These are phyloP conservation scores for Chlamydomonas sphaeroides DNA, from an alignment of 139 green algal genomes.

Conservation along the genomic window DNA sequence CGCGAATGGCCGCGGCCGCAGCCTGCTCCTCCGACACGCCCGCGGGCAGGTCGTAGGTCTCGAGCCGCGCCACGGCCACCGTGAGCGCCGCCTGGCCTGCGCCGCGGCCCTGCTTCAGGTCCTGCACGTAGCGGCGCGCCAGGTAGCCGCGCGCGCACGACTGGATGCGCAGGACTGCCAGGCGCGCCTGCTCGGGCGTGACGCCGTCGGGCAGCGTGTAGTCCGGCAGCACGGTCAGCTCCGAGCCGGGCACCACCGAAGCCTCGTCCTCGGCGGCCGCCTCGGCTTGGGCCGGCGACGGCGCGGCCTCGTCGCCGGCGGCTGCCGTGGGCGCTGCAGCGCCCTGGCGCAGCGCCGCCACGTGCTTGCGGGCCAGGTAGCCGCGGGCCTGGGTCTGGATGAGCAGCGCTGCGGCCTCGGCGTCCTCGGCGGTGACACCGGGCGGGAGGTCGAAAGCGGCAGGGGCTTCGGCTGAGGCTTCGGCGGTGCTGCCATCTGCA, in stretches of 20 bases:
- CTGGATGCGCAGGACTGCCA: background rate
- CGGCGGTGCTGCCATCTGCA: too few relatives aligned
- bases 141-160: background rate
- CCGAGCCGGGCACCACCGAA: background rate
- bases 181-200: background rate
- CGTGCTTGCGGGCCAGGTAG: background rate
- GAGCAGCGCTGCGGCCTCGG: background rate
- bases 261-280: background rate
- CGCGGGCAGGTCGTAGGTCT: background rate
- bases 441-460: too few relatives aligned
- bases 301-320: too few relatives aligned
- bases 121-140: background rate
- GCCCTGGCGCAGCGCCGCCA: background rate
- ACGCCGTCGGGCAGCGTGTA: background rate
- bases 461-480: too few relatives aligned
- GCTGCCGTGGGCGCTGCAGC: background rate
- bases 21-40: conserved; percentile 2
- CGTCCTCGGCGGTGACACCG: background rate
- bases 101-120: background rate
- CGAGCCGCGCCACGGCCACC: background rate
- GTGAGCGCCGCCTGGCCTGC: background rate
- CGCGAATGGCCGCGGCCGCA: background rate
- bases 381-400: background rate
- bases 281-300: background rate
- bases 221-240: background rate